Evolutionary conservation across 352 stramenopile species (phyloP), one percentile per base, ranked within the genome.

Genomic region (Phytophthora crassamura): DNA sequence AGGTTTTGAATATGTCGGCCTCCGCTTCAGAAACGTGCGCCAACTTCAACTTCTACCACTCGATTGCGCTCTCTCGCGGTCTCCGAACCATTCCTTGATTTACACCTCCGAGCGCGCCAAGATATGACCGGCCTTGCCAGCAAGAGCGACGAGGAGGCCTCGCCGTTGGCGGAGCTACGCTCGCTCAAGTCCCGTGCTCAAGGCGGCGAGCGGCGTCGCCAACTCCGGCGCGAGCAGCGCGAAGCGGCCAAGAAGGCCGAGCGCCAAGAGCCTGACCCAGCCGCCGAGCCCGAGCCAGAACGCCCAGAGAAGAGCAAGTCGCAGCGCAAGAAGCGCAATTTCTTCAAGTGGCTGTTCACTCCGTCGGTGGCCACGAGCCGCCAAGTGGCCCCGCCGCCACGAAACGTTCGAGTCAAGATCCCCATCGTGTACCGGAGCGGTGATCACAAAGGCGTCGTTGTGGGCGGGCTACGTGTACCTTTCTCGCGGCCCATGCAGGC

Each of bases 401-500:
- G 52, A 4, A 69, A 48, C 53, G 34, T 67, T 18, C 70, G 61
- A 9, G 70, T 78, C 47, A 74, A 78, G 40, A 74, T 78, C 41
- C 70, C 70, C 5, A 64, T 71, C 10, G 47, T 62, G 11, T 78
- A 78, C 54, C 49, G 58, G 16, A 60, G 65, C 34, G 62, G 62
- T 16, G 50, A 74, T 22, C 71, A 78, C 62, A 67, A 66, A 12
- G 67, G 71, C 15, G 63, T 74, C 7, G 22, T 75, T 7, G 71
- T 78, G 8, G 55, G 67, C 3, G 71, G 67, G 45, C 14, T 50
- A 7, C 57, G 62, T 16, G 71, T 76, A 15, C 67, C 67, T 1
- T 78, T 72, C 58, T 78, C 64, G 9, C 48, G 71, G 2, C 48
- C 55, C 1, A 78, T 78, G 71, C 74, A 75, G 30, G 42, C 62